Percentiles rank a stretch among this genome's conserved stretches.
Conservation (phyloP, 2,329 filamentous ascomycete species). For the Cercospora zeae-maydis region DNA sequence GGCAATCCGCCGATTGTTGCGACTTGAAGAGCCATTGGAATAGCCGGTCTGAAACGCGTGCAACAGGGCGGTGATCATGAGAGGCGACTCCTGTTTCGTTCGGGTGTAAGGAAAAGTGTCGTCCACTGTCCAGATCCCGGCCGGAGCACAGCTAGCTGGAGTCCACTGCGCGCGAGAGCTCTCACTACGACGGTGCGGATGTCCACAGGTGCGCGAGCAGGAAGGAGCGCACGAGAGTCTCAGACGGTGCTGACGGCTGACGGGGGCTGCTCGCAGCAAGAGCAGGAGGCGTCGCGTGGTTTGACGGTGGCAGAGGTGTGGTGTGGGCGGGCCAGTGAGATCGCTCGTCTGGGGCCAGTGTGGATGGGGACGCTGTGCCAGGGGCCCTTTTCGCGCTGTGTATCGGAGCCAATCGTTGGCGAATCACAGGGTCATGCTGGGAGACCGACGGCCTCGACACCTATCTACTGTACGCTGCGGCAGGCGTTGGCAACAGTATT, state of each 20-base stretch:
- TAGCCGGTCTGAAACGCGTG: conserved; percentile 26
- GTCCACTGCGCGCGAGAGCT: conserved; percentile 3
- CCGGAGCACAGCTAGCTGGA: conserved; percentile 5
- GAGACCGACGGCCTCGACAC: conserved; percentile 1
- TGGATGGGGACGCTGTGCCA: neutral
- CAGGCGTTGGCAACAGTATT: neutral
- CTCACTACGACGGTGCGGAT: neutral
- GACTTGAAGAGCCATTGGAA: conserved; percentile 45
- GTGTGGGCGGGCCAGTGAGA: conserved; percentile 5
- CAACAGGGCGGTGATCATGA: conserved; percentile 34
- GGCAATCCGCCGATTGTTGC: conserved; percentile 39
- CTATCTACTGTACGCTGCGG: neutral
- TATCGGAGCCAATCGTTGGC: conserved; percentile 15
- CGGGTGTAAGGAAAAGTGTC: neutral
- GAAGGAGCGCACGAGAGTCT: neutral
- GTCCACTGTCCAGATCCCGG: conserved; percentile 3
- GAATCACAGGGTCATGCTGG: conserved; percentile 13
- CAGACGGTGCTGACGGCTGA: neutral
- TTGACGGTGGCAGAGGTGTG: neutral
- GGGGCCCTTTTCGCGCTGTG: conserved; percentile 8
- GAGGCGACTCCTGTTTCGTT: conserved; percentile 29
- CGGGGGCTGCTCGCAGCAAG: neutral
- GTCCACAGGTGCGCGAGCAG: neutral
- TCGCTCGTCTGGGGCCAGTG: neutral
- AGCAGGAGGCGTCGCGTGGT: conserved; percentile 7